phyloP scores from a whole-genome alignment of 371 early-diverging fungal species.

The Syncephalis plumigaleata region DNA sequence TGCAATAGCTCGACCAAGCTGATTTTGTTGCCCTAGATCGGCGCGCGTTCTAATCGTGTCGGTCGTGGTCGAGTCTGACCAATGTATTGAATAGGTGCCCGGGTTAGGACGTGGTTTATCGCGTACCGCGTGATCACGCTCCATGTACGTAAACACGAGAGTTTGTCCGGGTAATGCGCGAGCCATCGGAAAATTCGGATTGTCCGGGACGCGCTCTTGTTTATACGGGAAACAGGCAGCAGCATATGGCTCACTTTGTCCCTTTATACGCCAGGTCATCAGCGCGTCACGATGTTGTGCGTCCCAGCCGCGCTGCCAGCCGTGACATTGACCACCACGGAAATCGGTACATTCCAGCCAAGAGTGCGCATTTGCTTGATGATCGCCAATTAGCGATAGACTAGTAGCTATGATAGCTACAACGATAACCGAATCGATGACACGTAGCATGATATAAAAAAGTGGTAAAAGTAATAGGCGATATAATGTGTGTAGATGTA shows the following conservation, averaged over 20 bases:
- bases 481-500: no score
- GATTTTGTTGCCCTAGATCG: conserved; percentile 8
- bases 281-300: conserved; percentile 2
- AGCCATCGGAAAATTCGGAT: conserved; percentile 12
- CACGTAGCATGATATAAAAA: no score
- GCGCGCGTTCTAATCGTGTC: conserved; percentile 6
- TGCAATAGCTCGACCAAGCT: conserved; percentile 1
- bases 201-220: conserved; percentile 10
- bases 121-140: conserved; percentile 14
- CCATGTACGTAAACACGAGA: conserved; percentile 12
- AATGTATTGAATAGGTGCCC: conserved; percentile 2
- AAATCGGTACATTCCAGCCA: conserved; percentile 6
- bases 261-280: conserved; percentile 11
- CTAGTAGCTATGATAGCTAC: no score
- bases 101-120: conserved; percentile 5
- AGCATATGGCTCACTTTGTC: conserved; percentile 7
- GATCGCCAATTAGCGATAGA: no score
- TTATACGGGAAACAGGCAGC: conserved; percentile 13
- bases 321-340: neutral
- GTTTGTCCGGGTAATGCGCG: conserved; percentile 9
- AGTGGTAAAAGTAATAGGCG: no score
- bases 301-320: conserved; percentile 2
- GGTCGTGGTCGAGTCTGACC: conserved; percentile 1
- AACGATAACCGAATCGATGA: no score
- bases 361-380: neutral